phyloP scores from a whole-genome alignment of 2,329 filamentous ascomycete species.

The Beauveria rudraprayagi region DNA sequence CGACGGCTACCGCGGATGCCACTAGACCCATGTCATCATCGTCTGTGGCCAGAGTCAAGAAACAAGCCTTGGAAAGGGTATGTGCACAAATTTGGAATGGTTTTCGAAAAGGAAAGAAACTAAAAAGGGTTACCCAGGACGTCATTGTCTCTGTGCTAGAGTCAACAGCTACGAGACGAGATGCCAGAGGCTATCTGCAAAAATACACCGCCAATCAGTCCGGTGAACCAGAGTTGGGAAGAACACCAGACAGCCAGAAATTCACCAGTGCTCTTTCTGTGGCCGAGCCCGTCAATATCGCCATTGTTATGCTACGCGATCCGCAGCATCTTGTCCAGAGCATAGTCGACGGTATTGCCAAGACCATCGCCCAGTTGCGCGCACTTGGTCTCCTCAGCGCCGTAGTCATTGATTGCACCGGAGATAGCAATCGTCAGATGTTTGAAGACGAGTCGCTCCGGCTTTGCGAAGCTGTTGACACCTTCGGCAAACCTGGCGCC shows the following conservation, averaged over 20 bases:
- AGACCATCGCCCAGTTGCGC: slow-evolving; percentile 75
- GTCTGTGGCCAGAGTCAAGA: slow-evolving; percentile 23
- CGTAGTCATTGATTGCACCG: slow-evolving; percentile 69
- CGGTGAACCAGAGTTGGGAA: slow-evolving; percentile 18
- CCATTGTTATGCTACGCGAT: slow-evolving; percentile 74
- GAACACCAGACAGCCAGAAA: slow-evolving; percentile 11
- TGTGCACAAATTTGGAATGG: background rate
- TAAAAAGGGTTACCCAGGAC: slow-evolving; percentile 44
- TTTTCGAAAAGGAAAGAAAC: background rate
- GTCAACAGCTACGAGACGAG: slow-evolving; percentile 83
- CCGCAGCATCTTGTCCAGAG: slow-evolving; percentile 63
- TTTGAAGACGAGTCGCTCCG: slow-evolving; percentile 60
- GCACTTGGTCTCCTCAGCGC: slow-evolving; percentile 75
- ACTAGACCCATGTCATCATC: slow-evolving; percentile 22
- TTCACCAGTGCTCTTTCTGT: slow-evolving; percentile 10
- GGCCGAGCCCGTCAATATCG: slow-evolving; percentile 48
- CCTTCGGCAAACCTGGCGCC: slow-evolving; percentile 58
- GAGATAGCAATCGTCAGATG: slow-evolving; percentile 30
- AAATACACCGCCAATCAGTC: slow-evolving; percentile 53
- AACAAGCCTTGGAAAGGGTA: slow-evolving; percentile 26
- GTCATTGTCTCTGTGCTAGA: slow-evolving; percentile 81
- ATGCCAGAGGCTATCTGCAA: slow-evolving; percentile 85
- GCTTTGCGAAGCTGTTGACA: slow-evolving; percentile 66
- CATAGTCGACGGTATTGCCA: slow-evolving; percentile 66
- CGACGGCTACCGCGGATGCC: slow-evolving; percentile 7